Percentiles rank a stretch among this genome's conserved stretches.
Conservation (phyloP, 2,329 filamentous ascomycete species). For the Lizonia empirigonia region DNA sequence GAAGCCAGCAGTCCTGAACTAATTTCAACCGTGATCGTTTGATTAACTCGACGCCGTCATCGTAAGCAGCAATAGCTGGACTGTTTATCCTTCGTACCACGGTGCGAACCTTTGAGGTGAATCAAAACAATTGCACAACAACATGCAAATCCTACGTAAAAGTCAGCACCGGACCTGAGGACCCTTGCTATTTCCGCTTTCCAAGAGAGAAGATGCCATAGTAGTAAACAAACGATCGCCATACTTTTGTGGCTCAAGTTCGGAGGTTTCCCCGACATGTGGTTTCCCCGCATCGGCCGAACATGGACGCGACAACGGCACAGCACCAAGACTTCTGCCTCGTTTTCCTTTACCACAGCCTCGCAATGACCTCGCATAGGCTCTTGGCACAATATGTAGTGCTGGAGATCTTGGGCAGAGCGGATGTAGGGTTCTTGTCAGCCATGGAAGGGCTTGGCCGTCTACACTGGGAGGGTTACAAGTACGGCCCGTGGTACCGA, state of each 20-base stretch:
- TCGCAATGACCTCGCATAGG: slow-evolving; percentile 3
- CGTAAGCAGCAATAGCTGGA: not conserved
- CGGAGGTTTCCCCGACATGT: slow-evolving; percentile 9
- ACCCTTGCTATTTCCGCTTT: not conserved
- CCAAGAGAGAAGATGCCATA: slow-evolving; percentile 3
- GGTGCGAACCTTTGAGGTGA: not conserved
- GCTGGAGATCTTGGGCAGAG: not conserved
- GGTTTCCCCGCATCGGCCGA: slow-evolving; percentile 4
- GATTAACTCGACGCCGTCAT: not conserved
- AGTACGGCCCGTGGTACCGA: not conserved
- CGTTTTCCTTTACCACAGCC: not conserved
- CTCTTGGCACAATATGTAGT: not conserved
- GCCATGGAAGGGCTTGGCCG: slow-evolving; percentile 3
- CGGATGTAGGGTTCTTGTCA: not conserved
- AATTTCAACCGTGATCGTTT: not conserved
- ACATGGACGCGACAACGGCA: slow-evolving; percentile 1
- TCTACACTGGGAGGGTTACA: not conserved
- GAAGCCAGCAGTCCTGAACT: not conserved
- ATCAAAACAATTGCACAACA: not conserved
- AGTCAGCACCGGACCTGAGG: not conserved
- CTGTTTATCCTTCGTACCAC: not conserved
- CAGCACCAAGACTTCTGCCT: not conserved
- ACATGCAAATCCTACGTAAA: not conserved
- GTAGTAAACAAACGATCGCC: not conserved
- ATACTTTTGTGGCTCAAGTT: not conserved